phyloP scores from a whole-genome alignment of 306 rosid species.

The Vicia villosa region DNA sequence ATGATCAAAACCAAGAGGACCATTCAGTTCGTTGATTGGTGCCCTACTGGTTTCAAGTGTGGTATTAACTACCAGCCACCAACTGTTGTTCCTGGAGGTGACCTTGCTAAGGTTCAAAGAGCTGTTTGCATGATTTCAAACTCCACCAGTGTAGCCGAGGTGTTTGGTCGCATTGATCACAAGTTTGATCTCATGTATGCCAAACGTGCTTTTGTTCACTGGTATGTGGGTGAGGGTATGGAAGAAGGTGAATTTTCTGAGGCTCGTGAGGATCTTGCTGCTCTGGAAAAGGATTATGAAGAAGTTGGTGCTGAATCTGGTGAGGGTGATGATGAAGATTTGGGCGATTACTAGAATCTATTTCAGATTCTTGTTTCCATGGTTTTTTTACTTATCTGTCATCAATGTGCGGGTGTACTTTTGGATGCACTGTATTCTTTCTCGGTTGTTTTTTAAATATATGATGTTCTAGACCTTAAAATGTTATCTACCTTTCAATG shows the following conservation, averaged over 20 bases:
- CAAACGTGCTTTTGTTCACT: conserved; percentile 89
- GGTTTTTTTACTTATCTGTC: neutral
- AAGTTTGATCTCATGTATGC: conserved; percentile 94
- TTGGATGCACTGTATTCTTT: neutral
- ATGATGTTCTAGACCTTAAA: neutral
- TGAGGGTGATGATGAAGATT: conserved; percentile 74
- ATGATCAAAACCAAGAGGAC: conserved; percentile 93
- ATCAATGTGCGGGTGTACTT: neutral
- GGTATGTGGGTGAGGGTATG: conserved; percentile 99
- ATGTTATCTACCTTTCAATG: no score
- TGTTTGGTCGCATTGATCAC: conserved; percentile 83
- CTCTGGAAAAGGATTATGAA: conserved; percentile 90
- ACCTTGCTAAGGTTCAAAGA: conserved; percentile 93
- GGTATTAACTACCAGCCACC: conserved; percentile 97
- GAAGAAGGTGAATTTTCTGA: conserved; percentile 97
- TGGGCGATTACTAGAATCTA: conserved; percentile 57
- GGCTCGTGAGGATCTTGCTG: conserved; percentile 96
- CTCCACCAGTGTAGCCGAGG: conserved; percentile 94
- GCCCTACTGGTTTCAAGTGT: conserved; percentile 95
- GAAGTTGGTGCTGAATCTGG: conserved; percentile 92
- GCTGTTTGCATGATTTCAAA: conserved; percentile 92
- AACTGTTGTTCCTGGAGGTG: conserved; percentile 92
- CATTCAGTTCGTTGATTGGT: conserved; percentile 92
- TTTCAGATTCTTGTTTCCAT: conserved; percentile 13
- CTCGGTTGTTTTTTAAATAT: neutral